Conservation (phyloP, 306 rosid genomes). For the Pyrus pyrifolia region DNA sequence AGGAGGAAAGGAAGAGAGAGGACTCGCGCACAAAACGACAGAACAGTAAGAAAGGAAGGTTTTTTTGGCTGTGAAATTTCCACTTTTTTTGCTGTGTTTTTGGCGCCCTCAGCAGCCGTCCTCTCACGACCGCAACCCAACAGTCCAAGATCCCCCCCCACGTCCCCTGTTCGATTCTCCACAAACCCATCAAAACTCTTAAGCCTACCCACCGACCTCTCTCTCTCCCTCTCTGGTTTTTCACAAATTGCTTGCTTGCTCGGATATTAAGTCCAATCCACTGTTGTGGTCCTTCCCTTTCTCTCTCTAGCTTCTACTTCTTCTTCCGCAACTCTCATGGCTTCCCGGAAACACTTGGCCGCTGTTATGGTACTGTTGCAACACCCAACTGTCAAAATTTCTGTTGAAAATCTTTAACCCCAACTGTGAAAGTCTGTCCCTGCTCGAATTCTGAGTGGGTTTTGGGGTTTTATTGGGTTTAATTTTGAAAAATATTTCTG, state of each 20-base stretch:
- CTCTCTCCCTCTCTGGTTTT: slow-evolving; percentile 3
- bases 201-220: not conserved
- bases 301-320: not conserved
- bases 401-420: slow-evolving; percentile 16
- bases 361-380: slow-evolving; percentile 43
- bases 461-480: not conserved
- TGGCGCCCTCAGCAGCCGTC: not conserved
- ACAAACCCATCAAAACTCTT: not conserved
- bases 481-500: not conserved
- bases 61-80: not conserved
- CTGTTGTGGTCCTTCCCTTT: not conserved
- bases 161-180: slow-evolving; percentile 29
- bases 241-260: not conserved
- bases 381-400: not conserved
- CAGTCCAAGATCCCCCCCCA: slow-evolving; percentile 13
- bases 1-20: too few species aligned
- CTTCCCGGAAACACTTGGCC: slow-evolving; percentile 35
- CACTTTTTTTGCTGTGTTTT: not conserved
- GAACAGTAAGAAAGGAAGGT: not conserved
- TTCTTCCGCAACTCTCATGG: slow-evolving; percentile 46
- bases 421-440: not conserved
- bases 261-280: not conserved
- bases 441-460: slow-evolving; percentile 2
- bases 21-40: not conserved
- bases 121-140: not conserved